Evolutionary conservation across 495 filamentous ascomycete species (phyloP), one percentile per base, ranked within the genome.

Genomic region (Neurospora cerealis): DNA sequence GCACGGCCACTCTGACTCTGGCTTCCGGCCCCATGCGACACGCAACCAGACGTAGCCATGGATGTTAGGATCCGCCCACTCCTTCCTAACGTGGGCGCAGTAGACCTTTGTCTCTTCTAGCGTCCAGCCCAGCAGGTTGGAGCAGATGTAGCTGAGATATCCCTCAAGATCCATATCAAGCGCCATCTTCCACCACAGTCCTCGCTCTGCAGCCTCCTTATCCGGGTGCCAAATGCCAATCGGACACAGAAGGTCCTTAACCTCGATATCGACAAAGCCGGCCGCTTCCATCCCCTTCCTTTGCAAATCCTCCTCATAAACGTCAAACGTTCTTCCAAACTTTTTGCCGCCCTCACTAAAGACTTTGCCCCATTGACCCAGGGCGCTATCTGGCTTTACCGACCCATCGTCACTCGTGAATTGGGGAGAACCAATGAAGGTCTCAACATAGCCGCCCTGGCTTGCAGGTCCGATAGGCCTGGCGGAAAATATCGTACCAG

Each of bases 401-500:
- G 21, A 24, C 17, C 60, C 70, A 32, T 74, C 46, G 69, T 74
- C 73, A 6, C 71, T 72, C 0, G 17, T 36, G 24, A 79, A 71
- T 9, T 40, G 66, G 70, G 5, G 1, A 13, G 28, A 66, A 70
- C 34, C 54, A n/a, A 77, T 72, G 11, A 75, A 77, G 54, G 42
- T 79, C 70, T 77, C 74, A 40, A 75, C 46, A 28, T 48, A 69
- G 13, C 76, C 76, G 28, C 76, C 76, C 76, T 40, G 76, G 76
- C 74, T 72, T 72, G 37, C 75, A 72, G n/a, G 73, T 72, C 40
- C 60, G 32, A 39, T 73, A 83, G 40, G 74, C 79, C 15, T 83
- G 79, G 83, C 84, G 15, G 44, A 75, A 71, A 1, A 83, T 82
- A n/a, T 73, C 79, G 3, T 80, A 77, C 88, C 88, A 90, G 74